Evolutionary conservation across 1,284 basidiomycete genomes (phyloP).

Genomic region (Xanthoconium separans): DNA sequence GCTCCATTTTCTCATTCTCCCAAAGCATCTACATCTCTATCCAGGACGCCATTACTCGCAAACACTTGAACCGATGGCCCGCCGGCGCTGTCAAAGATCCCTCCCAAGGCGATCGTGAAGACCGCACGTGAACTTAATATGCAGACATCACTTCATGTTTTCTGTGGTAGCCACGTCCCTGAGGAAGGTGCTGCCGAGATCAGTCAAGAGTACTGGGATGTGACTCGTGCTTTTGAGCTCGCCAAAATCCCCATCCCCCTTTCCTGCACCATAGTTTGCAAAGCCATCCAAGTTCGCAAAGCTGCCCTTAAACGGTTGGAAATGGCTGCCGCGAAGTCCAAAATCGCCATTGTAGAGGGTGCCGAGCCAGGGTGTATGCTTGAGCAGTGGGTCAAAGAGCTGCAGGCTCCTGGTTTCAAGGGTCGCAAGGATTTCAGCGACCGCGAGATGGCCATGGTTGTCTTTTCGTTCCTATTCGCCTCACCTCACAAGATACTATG

Average conservation of each 20-base stretch:
- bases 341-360: constrained; percentile 82
- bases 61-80: constrained; percentile 77
- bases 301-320: constrained; percentile 83
- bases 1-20: constrained; percentile 8
- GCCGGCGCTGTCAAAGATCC: constrained; percentile 48
- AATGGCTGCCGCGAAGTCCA: constrained; percentile 78
- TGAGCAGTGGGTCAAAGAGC: constrained; percentile 87
- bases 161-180: constrained; percentile 90
- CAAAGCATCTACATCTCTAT: constrained; percentile 82
- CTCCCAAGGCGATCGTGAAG: constrained; percentile 81
- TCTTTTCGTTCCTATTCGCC: constrained; percentile 96
- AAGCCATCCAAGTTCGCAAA: constrained; percentile 92
- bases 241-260: constrained; percentile 97
- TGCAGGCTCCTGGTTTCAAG: constrained; percentile 72
- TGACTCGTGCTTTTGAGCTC: constrained; percentile 93
- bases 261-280: constrained; percentile 96
- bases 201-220: constrained; percentile 93
- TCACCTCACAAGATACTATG: constrained; percentile 98
- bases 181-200: constrained; percentile 80
- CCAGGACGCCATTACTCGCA: constrained; percentile 84
- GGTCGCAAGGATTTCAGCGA: constrained; percentile 88
- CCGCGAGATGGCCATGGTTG: constrained; percentile 94
- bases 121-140: constrained; percentile 92
- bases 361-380: constrained; percentile 87
- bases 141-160: constrained; percentile 95